phyloP scores from a whole-genome alignment of 805 yeast genomes.

The Zygosaccharomyces siamensis region DNA sequence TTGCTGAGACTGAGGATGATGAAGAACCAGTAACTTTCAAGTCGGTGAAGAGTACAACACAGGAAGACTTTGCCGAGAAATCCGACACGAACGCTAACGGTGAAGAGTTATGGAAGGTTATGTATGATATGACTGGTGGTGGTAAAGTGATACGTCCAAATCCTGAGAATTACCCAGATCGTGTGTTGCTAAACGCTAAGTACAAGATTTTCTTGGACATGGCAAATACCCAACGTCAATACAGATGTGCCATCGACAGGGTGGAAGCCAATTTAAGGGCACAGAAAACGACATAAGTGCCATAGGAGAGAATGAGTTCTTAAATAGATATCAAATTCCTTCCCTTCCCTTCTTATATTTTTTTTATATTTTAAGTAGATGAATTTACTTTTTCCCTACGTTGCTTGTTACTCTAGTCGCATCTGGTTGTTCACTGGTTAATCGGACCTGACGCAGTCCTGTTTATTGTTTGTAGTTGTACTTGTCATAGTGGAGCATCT shows the following conservation, averaged over 20 bases:
- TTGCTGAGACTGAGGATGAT: conserved; percentile 40
- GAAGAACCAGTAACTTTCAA: conserved; percentile 56
- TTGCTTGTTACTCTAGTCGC: neutral
- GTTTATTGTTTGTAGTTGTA: no score
- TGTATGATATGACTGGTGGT: conserved; percentile 78
- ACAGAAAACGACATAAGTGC: neutral
- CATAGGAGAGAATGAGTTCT: neutral
- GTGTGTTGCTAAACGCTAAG: conserved; percentile 67
- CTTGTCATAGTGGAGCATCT: neutral
- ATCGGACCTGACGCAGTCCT: no score
- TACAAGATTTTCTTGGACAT: conserved; percentile 85
- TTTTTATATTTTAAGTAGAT: neutral
- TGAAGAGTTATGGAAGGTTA: conserved; percentile 75
- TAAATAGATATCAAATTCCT: no score
- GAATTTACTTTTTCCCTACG: neutral
- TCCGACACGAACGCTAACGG: conserved; percentile 37
- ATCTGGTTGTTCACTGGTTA: neutral
- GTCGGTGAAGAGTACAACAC: conserved; percentile 48
- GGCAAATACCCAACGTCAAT: conserved; percentile 73
- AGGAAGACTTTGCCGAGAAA: conserved; percentile 38
- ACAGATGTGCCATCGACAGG: conserved; percentile 62
- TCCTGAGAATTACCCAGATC: conserved; percentile 53
- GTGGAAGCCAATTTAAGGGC: conserved; percentile 27
- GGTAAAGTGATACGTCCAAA: conserved; percentile 77
- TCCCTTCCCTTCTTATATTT: no score